A percentile compares a stretch with the other conserved stretches of the same genome.
These are phyloP conservation scores for Linaria vulgaris DNA, from an alignment of 257 asterid genomes.

Conservation along the genomic window DNA sequence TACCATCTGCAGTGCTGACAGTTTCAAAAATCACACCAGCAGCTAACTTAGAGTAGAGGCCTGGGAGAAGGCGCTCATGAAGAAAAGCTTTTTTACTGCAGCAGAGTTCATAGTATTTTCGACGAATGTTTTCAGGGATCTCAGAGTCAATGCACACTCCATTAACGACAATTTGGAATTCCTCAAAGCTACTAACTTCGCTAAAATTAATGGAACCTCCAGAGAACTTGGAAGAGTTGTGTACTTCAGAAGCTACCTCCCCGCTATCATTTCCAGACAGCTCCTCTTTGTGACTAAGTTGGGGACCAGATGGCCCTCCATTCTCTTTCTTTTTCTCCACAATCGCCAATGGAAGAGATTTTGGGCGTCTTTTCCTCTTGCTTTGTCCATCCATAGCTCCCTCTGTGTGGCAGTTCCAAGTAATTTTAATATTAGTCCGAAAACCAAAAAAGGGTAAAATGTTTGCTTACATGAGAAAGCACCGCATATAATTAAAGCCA, in stretches of 20 bases:
- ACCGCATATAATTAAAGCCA: background rate
- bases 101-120: constrained; percentile 44
- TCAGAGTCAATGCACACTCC: constrained; percentile 41
- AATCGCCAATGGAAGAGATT: constrained; percentile 38
- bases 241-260: constrained; percentile 44
- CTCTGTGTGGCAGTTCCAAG: constrained; percentile 21
- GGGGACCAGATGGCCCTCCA: constrained; percentile 19
- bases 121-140: constrained; percentile 33
- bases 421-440: background rate
- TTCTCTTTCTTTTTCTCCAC: constrained; percentile 27
- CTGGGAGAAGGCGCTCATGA: constrained; percentile 56
- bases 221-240: constrained; percentile 33
- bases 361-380: constrained; percentile 30
- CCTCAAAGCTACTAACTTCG: constrained; percentile 36
- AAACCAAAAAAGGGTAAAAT: background rate
- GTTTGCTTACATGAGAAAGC: constrained; percentile 1
- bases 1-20: constrained; percentile 44
- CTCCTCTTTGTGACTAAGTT: constrained; percentile 27
- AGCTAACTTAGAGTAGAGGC: constrained; percentile 58
- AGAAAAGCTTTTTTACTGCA: constrained; percentile 39
- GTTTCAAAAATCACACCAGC: constrained; percentile 58
- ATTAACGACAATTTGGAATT: constrained; percentile 38
- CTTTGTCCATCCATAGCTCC: constrained; percentile 22
- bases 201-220: constrained; percentile 21
- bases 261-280: constrained; percentile 44